Evolutionary conservation across 2,329 filamentous ascomycete species (phyloP), one percentile per base, ranked within the genome.

Genomic region (Dendryphion nanum): DNA sequence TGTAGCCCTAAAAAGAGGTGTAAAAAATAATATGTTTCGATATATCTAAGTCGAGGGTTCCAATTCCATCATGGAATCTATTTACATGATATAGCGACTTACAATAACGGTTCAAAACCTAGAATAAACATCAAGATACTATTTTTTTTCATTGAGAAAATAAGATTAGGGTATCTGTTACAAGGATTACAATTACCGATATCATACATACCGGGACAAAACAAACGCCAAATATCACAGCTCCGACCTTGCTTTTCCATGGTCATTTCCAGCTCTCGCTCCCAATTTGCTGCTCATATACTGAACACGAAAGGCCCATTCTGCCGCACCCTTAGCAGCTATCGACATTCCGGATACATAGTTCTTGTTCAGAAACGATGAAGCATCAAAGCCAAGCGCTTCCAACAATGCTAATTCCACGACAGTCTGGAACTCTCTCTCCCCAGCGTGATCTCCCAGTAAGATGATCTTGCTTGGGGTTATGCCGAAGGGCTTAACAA

Each of bases 1-100:
- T 0, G 80, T 80, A 5, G 73, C 82, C 0, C 83, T 90, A 76
- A 89, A 88, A 66, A 72, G 85, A 34, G 76, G 82, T 23, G 86
- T 90, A 8, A 82, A 76, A 59, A 79, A 83, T 36, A 89, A 30
- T 30, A 30, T 30, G 29, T 30, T 30, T 15, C 10, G 29, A 30
- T 30, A 40, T 18, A 40, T 40, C 28, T 40, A 16, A 35, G 15
- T n/a, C n/a, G n/a, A n/a, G n/a, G n/a, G n/a, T n/a, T n/a, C n/a
- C n/a, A n/a, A n/a, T n/a, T n/a, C n/a, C n/a, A n/a, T n/a, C n/a
- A n/a, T n/a, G n/a, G n/a, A n/a, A n/a, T n/a, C n/a, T n/a, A n/a
- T n/a, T n/a, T n/a, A n/a, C n/a, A n/a, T n/a, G n/a, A n/a, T n/a
- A n/a, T n/a, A n/a, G n/a, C n/a, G n/a, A n/a, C n/a, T n/a, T n/a